Evolutionary conservation across 1,284 basidiomycete species (phyloP).

Genomic region (Melampsora occidentalis): DNA sequence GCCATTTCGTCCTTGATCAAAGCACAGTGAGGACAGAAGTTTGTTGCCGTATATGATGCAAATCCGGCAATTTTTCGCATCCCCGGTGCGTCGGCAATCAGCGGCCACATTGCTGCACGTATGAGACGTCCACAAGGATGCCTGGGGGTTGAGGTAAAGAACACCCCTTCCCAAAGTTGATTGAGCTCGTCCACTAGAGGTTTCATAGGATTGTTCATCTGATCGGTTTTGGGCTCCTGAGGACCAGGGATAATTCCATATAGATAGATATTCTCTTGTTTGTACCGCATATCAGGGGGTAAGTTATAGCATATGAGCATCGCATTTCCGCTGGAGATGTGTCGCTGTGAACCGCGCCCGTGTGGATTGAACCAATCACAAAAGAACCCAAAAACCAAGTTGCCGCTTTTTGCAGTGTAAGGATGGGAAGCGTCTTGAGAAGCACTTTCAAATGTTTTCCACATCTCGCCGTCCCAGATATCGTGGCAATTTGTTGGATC

Average conservation of each 20-base stretch:
- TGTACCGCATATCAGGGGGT: not conserved
- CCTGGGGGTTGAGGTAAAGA: conserved; percentile 1
- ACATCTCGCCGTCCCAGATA: too few relatives aligned
- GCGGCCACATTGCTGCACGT: conserved; percentile 16
- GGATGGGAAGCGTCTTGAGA: too few relatives aligned
- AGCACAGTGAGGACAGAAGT: not conserved
- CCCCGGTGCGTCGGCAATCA: conserved; percentile 25
- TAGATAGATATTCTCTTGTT: conserved; percentile 6
- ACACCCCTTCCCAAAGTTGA: conserved; percentile 8
- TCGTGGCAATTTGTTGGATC: too few relatives aligned
- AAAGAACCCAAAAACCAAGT: too few relatives aligned
- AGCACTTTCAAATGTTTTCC: too few relatives aligned
- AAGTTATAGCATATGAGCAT: conserved; percentile 17
- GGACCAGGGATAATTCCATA: conserved; percentile 20
- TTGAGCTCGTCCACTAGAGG: conserved; percentile 13
- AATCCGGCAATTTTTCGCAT: conserved; percentile 27
- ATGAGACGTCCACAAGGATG: not conserved
- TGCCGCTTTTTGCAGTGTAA: too few relatives aligned
- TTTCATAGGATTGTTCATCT: conserved; percentile 1
- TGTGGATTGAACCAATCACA: too few relatives aligned
- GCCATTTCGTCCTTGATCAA: too few relatives aligned
- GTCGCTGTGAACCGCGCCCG: too few relatives aligned
- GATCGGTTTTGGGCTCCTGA: not conserved
- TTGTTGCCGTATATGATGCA: not conserved
- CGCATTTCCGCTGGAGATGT: too few relatives aligned